Base-by-base conservation (phyloP, 306 rosid genomes). In the Vigna radiata region DNA sequence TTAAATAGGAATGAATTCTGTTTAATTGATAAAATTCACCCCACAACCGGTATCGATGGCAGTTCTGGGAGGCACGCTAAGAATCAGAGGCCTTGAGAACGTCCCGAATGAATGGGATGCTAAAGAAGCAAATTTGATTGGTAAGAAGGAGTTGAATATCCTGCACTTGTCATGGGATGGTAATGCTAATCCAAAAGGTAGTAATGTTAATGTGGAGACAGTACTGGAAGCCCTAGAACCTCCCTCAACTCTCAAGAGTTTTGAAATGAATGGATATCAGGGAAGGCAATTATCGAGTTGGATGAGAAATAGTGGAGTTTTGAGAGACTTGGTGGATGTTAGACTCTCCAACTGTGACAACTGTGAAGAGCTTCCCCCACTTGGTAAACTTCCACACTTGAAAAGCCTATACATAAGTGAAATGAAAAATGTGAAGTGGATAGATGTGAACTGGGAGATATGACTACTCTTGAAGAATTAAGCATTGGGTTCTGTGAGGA, bases 31-130 rank as follows among this genome's bases (percentile, higher is more conserved):
- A 43, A 23, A 41, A 67, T 67, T 8, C 93, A 96, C 99, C 93
- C 99, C 99, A 75, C 99, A 96, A 10, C 99, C 99, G 41, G 99
- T 96, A 78, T 92, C 99, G 54, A 96, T 88, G 68, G 99, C 98
- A 50, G 99, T 96, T 84, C 99, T 74, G 0, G 54, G 77, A 19
- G 77, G 67, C 3, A 39, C 14, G 25, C 25, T 72, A 8, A 53
- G 56, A 4, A 74, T 74, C 29, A 59, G 0, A 43, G 58, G 68
- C 17, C 56, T 73, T 16, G 31, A 73, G 46, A 73, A 74, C 41
- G 70, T 74, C 2, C 2, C 5, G 0, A 59, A 1, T 59, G 78
- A 59, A 60, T 1, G 18, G 56, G 70, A 60, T 46, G 78, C 78
- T 6, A 27, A 13, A 10, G 8, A 19, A 8, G 69, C 70, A 29